phyloP scores from a whole-genome alignment of 2,329 filamentous ascomycete species.

The Lasiodiplodia theobromae region DNA sequence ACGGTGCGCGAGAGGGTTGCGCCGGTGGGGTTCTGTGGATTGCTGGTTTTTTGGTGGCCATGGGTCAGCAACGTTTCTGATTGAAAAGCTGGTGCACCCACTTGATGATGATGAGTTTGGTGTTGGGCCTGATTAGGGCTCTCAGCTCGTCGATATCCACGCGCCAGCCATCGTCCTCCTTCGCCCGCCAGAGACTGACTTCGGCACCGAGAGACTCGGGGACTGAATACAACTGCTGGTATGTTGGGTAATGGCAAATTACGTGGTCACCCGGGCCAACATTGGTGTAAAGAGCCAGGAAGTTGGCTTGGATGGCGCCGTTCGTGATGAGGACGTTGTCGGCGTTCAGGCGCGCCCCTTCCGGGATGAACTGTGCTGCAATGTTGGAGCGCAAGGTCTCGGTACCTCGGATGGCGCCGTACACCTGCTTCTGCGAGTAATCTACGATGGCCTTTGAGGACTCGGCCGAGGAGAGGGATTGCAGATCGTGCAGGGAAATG shows the following conservation, averaged over 20 bases:
- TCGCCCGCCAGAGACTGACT: slow-evolving; percentile 79
- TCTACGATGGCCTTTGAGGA: slow-evolving; percentile 49
- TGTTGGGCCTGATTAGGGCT: slow-evolving; percentile 69
- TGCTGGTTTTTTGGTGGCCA: slow-evolving; percentile 59
- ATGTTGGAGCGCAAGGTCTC: slow-evolving; percentile 68
- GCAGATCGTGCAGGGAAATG: slow-evolving; percentile 73
- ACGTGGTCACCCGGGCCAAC: slow-evolving; percentile 80
- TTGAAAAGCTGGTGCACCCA: slow-evolving; percentile 32
- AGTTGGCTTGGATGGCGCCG: slow-evolving; percentile 86
- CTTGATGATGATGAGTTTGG: slow-evolving; percentile 73
- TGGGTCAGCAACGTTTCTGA: neutral
- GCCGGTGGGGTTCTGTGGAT: slow-evolving; percentile 82
- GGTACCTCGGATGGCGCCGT: slow-evolving; percentile 77
- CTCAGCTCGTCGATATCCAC: slow-evolving; percentile 72
- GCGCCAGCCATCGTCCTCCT: slow-evolving; percentile 68
- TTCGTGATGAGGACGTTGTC: slow-evolving; percentile 80
- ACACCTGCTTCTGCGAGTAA: slow-evolving; percentile 67
- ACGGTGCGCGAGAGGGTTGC: slow-evolving; percentile 69
- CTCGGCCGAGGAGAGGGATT: slow-evolving; percentile 65
- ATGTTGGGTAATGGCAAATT: slow-evolving; percentile 85
- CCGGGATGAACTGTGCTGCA: slow-evolving; percentile 66
- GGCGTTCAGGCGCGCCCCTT: slow-evolving; percentile 57
- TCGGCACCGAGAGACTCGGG: slow-evolving; percentile 77
- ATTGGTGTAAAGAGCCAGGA: slow-evolving; percentile 76
- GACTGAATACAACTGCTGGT: slow-evolving; percentile 82